Conservation (phyloP, 129 eudicot genomes). For the Escallonia rubra region DNA sequence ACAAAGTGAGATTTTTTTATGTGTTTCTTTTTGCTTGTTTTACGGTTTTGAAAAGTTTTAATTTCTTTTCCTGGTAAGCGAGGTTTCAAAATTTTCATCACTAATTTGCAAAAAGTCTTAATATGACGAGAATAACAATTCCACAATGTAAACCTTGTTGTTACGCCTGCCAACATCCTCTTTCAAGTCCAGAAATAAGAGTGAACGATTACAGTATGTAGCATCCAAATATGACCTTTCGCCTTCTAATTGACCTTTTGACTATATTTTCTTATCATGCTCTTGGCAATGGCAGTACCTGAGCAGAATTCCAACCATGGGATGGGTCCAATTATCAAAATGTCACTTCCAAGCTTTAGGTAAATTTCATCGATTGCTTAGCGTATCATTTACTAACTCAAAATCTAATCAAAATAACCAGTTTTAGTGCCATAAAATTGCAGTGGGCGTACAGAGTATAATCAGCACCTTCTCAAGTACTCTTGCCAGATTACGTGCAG, state of each 20-base stretch:
- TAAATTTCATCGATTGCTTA: slow-evolving; percentile 4
- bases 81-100: too few species aligned
- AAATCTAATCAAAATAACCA: slow-evolving; percentile 4
- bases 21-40: too few species aligned
- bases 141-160: too few species aligned
- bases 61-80: too few species aligned
- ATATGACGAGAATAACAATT: too few species aligned
- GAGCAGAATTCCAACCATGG: slow-evolving; percentile 41
- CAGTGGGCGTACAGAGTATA: slow-evolving; percentile 81
- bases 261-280: not conserved
- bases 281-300: slow-evolving; percentile 26
- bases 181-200: too few species aligned
- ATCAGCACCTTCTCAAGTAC: slow-evolving; percentile 75
- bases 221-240: not conserved
- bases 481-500: slow-evolving; percentile 90
- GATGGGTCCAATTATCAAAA: slow-evolving; percentile 66
- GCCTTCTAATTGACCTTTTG: not conserved
- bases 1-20: not conserved
- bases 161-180: too few species aligned
- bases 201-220: too few species aligned
- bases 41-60: too few species aligned
- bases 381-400: not conserved
- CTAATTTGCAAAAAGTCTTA: too few species aligned
- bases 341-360: slow-evolving; percentile 99
- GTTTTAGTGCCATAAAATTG: slow-evolving; percentile 15